Base-by-base conservation (phyloP, 2,329 filamentous ascomycete species). In the Xylaria sp. region DNA sequence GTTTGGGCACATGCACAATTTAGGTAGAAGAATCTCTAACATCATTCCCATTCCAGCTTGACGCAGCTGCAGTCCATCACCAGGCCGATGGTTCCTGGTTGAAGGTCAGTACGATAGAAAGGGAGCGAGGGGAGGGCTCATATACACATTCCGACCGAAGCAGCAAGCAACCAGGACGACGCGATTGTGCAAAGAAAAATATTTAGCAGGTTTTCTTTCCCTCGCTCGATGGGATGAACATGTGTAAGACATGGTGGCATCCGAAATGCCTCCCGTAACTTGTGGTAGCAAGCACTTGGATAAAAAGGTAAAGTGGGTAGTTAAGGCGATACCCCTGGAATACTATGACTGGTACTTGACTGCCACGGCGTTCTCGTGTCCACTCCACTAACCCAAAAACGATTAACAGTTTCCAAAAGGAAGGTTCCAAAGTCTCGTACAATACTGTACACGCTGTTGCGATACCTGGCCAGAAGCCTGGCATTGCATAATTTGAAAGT, bases 361-460 rank as follows among this genome's bases (percentile, higher is more conserved):
- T 51, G 56, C 66, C 48, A 56, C 49, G 48, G 38, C 59, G 13
- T 49, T 28, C 36, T 38, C 40, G 31, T 46, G n/a, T n/a, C 48
- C 63, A 61, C 13, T 38, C 54, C 42, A 57, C 66, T 57, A 70
- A 68, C 60, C 68, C 56, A 44, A 66, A 66, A 66, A 17, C 44
- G 48, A 44, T 26, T 56, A 44, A 53, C 53, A 51, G 48, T 54
- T 59, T 70, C 53, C 33, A 63, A 60, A 66, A 60, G 57, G 38
- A 60, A 65, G 53, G 59, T 66, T 57, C n/a, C n/a, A 49, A 51
- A 51, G 48, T 31, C 48, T 10, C 4, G 48, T 31, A n/a, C 48
- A 49, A 26, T 49, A n/a, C 49, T n/a, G 15, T 13, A 38, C 36
- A 11, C 11, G 36, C 36, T 38, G 36, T 11, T 38, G 36, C 10